Conservation (phyloP, 2,329 filamentous ascomycete species). For the Stromatinia cepivora region DNA sequence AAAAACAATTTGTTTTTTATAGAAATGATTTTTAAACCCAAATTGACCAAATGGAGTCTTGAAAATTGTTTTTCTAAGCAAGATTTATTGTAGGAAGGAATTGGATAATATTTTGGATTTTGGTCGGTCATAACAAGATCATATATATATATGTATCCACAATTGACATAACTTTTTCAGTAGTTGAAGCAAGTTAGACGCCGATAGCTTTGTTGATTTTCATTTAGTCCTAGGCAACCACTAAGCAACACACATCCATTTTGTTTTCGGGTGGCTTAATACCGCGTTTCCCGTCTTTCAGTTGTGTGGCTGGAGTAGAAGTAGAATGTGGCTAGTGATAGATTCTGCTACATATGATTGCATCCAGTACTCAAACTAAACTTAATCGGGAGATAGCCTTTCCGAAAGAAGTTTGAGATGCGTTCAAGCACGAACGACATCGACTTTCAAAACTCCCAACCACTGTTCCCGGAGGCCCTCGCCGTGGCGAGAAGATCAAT, state of each 20-base stretch:
- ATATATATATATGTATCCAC: background rate
- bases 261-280: background rate
- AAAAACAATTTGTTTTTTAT: too few species aligned
- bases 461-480: slow-evolving; percentile 16
- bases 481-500: slow-evolving; percentile 26
- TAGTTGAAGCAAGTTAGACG: background rate
- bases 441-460: slow-evolving; percentile 14
- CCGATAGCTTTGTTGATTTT: slow-evolving; percentile 12
- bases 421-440: slow-evolving; percentile 19
- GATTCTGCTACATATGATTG: background rate
- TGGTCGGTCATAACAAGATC: slow-evolving; percentile 12
- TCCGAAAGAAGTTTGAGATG: slow-evolving; percentile 22
- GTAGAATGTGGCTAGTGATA: background rate
- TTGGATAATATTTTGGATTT: background rate
- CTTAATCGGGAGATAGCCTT: slow-evolving; percentile 19
- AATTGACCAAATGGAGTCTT: too few species aligned
- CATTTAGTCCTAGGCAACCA: slow-evolving; percentile 9
- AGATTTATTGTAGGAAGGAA: background rate
- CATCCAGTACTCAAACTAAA: slow-evolving; percentile 15
- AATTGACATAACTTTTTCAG: background rate
- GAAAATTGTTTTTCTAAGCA: too few species aligned
- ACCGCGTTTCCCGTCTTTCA: background rate
- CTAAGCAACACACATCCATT: background rate
- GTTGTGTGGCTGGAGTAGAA: background rate
- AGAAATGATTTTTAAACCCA: too few species aligned